Percentiles rank a stretch among this genome's conserved stretches.
These are phyloP conservation scores for Arabidopsis arenosa DNA, from an alignment of 345 rosid species.

Conservation along the genomic window DNA sequence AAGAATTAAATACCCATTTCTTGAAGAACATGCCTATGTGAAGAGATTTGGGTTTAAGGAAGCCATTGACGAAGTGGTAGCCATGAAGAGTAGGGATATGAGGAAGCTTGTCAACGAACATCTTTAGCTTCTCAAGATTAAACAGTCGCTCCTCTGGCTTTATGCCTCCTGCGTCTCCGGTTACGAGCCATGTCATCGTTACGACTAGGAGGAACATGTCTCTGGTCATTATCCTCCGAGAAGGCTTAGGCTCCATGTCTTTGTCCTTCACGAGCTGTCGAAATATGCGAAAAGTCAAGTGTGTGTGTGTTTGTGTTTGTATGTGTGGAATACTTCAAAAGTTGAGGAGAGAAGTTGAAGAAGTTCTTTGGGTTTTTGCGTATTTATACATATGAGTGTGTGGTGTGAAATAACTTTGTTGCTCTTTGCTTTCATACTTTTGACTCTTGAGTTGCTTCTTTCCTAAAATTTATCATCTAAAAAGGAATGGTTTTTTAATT, in stretches of 20 bases:
- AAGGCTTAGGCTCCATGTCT: constrained; percentile 24
- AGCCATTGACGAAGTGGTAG: constrained; percentile 49
- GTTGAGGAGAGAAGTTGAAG: constrained; percentile 31
- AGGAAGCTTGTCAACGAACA: constrained; percentile 81
- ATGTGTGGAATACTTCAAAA: constrained; percentile 25
- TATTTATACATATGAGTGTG: constrained; percentile 31
- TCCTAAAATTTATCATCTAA: neutral
- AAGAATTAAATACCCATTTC: constrained; percentile 60
- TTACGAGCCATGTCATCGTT: constrained; percentile 30
- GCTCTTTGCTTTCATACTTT: constrained; percentile 14
- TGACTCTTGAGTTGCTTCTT: constrained; percentile 2
- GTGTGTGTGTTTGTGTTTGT: neutral
- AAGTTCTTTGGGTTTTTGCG: constrained; percentile 36
- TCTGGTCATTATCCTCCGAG: constrained; percentile 14
- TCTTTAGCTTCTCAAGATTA: constrained; percentile 50
- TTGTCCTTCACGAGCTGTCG: constrained; percentile 2
- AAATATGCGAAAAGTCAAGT: constrained; percentile 27
- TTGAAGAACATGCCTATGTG: constrained; percentile 80
- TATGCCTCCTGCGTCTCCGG: constrained; percentile 43
- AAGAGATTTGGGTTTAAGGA: constrained; percentile 54
- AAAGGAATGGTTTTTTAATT: too few relatives aligned
- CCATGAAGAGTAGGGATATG: constrained; percentile 69
- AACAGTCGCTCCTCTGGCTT: constrained; percentile 45
- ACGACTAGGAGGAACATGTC: constrained; percentile 26
- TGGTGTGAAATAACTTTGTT: constrained; percentile 17